These are phyloP conservation scores for Otatea glauca DNA, from an alignment of 176 grass and related monocot species.

Conservation along the genomic window DNA sequence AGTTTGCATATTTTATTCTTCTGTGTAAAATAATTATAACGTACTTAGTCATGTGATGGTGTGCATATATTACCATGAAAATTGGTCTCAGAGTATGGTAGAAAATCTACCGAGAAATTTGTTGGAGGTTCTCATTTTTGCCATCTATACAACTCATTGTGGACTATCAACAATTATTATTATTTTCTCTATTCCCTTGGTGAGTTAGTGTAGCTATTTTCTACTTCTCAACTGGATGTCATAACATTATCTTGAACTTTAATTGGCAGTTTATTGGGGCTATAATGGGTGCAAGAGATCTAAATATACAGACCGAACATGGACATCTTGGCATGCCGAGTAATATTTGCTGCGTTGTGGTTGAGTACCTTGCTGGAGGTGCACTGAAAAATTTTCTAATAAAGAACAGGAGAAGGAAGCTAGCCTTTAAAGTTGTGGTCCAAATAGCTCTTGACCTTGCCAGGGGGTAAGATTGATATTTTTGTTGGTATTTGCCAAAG, in stretches of 20 bases:
- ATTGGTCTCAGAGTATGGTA: slow-evolving; percentile 4
- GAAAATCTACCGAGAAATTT: neutral
- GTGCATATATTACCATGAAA: neutral
- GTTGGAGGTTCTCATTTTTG: slow-evolving; percentile 23
- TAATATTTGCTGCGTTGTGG: slow-evolving; percentile 90
- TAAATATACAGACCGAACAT: slow-evolving; percentile 89
- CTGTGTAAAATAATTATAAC: neutral
- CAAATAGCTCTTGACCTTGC: slow-evolving; percentile 92
- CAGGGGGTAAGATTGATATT: slow-evolving; percentile 63
- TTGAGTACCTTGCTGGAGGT: slow-evolving; percentile 93
- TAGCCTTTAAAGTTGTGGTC: slow-evolving; percentile 93
- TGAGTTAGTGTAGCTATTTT: slow-evolving; percentile 36
- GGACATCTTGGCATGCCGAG: slow-evolving; percentile 93
- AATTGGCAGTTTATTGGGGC: slow-evolving; percentile 88
- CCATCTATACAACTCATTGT: slow-evolving; percentile 23
- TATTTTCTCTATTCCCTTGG: slow-evolving; percentile 24
- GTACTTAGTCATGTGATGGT: neutral
- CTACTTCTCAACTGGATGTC: slow-evolving; percentile 21
- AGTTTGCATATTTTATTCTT: neutral
- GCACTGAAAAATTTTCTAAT: slow-evolving; percentile 99
- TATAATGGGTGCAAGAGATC: slow-evolving; percentile 88
- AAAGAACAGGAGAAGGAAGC: slow-evolving; percentile 95
- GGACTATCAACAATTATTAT: slow-evolving; percentile 2
- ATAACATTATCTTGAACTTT: slow-evolving; percentile 47
- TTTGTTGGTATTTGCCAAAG: slow-evolving; percentile 9